Conservation (phyloP, 2,329 filamentous ascomycete genomes). For the Nemania abortiva region DNA sequence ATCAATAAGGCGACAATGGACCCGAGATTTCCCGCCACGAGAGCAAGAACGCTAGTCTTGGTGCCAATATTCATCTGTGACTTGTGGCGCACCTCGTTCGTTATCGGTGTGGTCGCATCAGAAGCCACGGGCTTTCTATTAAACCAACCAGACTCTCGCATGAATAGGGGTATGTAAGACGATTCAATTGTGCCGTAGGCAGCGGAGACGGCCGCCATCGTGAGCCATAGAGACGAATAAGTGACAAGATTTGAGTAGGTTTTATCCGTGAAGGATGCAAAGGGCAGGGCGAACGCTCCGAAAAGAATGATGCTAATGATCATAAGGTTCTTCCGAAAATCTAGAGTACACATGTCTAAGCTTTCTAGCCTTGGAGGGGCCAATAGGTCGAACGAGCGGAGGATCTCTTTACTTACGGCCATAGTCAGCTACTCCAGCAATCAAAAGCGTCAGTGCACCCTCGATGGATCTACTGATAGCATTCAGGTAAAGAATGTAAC, state of each 20-base stretch:
- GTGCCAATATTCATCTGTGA: conserved; percentile 34
- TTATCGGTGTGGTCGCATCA: not conserved
- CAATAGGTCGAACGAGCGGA: not conserved
- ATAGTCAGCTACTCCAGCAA: conserved; percentile 38
- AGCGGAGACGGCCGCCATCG: conserved; percentile 30
- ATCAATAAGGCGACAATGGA: conserved; percentile 33
- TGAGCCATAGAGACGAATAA: conserved; percentile 30
- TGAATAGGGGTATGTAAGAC: conserved; percentile 37
- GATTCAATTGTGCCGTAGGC: conserved; percentile 36
- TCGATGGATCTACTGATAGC: conserved; percentile 35
- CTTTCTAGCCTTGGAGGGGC: not conserved
- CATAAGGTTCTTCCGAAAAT: conserved; percentile 36
- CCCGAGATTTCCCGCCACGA: conserved; percentile 35
- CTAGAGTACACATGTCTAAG: conserved; percentile 11
- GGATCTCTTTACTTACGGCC: conserved; percentile 23
- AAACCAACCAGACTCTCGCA: conserved; percentile 37
- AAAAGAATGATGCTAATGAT: conserved; percentile 35
- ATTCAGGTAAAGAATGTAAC: conserved; percentile 35
- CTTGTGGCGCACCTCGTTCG: conserved; percentile 31
- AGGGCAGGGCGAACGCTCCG: conserved; percentile 34
- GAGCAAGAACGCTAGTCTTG: conserved; percentile 32
- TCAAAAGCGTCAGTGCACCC: conserved; percentile 28
- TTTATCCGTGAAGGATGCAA: conserved; percentile 30
- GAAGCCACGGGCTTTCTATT: not conserved
- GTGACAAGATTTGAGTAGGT: conserved; percentile 31